Evolutionary conservation across 345 rosid species (phyloP).

Genomic region (Lepidium didymum): DNA sequence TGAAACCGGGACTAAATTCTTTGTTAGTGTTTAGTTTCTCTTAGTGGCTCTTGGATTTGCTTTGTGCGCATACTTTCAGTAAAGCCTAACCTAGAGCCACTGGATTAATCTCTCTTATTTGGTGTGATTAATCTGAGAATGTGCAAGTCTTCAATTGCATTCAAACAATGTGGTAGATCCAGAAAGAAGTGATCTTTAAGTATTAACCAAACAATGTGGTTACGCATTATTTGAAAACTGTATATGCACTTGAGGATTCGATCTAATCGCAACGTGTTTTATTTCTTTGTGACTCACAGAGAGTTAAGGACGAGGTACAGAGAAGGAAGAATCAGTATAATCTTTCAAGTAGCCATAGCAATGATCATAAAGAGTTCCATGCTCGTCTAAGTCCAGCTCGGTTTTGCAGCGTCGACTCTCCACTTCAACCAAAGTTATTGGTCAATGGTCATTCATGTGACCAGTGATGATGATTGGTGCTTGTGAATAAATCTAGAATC

Average conservation of each 20-base stretch:
- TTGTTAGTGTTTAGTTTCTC: too few species aligned
- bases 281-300: slow-evolving; percentile 33
- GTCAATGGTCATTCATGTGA: slow-evolving; percentile 10
- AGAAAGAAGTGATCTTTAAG: not conserved
- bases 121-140: not conserved
- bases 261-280: not conserved
- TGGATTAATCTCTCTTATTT: not conserved
- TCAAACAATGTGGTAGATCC: not conserved
- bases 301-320: slow-evolving; percentile 67
- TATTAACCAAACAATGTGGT: too few species aligned
- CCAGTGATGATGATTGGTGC: not conserved
- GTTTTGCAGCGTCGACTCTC: not conserved
- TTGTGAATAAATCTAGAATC: too few species aligned
- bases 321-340: slow-evolving; percentile 42
- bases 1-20: too few species aligned
- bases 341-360: slow-evolving; percentile 4
- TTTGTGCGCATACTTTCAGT: not conserved
- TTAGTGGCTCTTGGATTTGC: not conserved
- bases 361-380: slow-evolving; percentile 26
- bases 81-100: not conserved
- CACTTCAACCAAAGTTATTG: slow-evolving; percentile 16
- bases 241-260: not conserved
- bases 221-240: too few species aligned
- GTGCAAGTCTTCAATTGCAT: not conserved
- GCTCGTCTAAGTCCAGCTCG: slow-evolving; percentile 18